phyloP scores from a whole-genome alignment of 495 filamentous ascomycete species.

The Diplogelasinospora grovesii region DNA sequence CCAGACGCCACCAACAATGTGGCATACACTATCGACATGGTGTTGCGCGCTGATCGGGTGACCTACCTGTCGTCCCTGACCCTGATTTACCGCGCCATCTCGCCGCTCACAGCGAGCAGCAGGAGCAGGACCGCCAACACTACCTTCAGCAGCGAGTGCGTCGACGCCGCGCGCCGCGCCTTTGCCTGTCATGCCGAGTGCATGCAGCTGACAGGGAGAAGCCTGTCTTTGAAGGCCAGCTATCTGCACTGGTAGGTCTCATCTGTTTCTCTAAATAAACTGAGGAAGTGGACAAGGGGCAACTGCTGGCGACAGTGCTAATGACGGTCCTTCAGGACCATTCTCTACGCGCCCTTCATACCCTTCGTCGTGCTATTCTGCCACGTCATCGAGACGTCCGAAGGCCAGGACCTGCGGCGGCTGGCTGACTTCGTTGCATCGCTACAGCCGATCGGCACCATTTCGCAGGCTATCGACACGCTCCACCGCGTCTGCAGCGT shows the following conservation, averaged over 20 bases:
- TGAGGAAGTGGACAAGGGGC: neutral
- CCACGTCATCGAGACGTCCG: constrained; percentile 51
- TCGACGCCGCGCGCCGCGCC: constrained; percentile 51
- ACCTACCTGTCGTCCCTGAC: constrained; percentile 47
- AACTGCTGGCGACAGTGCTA: no score
- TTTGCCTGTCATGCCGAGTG: constrained; percentile 48
- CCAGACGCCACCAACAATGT: constrained; percentile 1
- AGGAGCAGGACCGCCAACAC: neutral
- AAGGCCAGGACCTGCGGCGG: constrained; percentile 40
- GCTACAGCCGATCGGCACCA: constrained; percentile 42
- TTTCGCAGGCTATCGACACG: constrained; percentile 52
- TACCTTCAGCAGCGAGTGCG: constrained; percentile 53
- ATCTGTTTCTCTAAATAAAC: neutral
- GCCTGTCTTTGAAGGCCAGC: constrained; percentile 39
- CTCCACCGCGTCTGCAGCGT: constrained; percentile 56
- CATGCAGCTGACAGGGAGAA: constrained; percentile 43
- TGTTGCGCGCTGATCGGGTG: constrained; percentile 50
- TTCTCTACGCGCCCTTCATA: constrained; percentile 60
- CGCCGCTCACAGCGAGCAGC: constrained; percentile 7
- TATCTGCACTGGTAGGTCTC: constrained; percentile 56
- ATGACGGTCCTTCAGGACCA: constrained; percentile 40
- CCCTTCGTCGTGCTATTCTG: constrained; percentile 68
- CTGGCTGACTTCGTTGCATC: constrained; percentile 53
- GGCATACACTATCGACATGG: constrained; percentile 35
- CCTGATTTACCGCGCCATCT: constrained; percentile 58